Base-by-base conservation (phyloP, 208 protist genomes). In the Phytomonas francai region DNA sequence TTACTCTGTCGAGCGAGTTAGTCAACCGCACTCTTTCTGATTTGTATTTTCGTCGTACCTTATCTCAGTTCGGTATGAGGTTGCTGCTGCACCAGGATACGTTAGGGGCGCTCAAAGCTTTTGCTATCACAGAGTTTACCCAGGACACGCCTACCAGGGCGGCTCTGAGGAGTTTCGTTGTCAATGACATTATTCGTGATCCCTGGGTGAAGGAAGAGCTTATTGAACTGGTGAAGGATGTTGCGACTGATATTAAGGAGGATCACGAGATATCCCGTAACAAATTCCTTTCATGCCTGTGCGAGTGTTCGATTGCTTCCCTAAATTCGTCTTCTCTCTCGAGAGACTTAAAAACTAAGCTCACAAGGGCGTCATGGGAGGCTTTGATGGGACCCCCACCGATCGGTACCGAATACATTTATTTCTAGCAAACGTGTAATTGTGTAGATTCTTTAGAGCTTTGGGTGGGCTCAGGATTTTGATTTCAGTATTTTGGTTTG, bases 151-250 rank as follows among this genome's bases (percentile, higher is more conserved):
- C 67, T 12, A 86, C 84, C 28, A 70, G 83, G 3, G 59, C 62
- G 2, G 73, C 81, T 12, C 70, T 94, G 56, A 81, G 82, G 29
- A 71, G 79, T 29, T 94, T 94, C 76, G 66, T 85, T 31, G 83
- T 93, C 16, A 65, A 81, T 8, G 84, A 89, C 29, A 67, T 93
- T n/a, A 82, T 93, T 62, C 70, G 80, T 36, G 90, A 95, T 65
- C 16, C 65, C 14, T 95, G 87, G 85, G 90, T 95, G 60, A 77
- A 78, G 56, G 90, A 95, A 62, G 86, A 95, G 63, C 85, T 95
- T 27, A 72, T 93, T 33, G 80, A 71, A 27, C 72, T 91, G 54
- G 84, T 76, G 19, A 74, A 76, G 58, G 80, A 87, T 30, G 62
- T 84, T 0, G 78, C 78, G 2, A 80, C 73, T 28, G 76, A 78